Base-by-base conservation (phyloP, 2,329 filamentous ascomycete species). In the Colletotrichum zoysiae region DNA sequence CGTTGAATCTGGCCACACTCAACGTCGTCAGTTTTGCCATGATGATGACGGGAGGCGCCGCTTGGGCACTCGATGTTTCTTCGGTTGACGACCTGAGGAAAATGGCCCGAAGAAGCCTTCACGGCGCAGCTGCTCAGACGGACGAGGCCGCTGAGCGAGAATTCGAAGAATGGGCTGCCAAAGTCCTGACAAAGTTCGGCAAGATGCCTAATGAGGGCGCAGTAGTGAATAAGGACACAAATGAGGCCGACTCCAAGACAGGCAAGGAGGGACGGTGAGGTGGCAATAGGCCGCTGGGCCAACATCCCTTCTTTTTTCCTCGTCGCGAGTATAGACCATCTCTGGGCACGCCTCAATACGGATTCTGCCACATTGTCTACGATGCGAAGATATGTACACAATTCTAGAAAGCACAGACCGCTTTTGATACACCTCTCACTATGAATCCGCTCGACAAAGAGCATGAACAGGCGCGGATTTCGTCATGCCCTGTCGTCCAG, bases 1-100 rank as follows among this genome's bases (percentile, higher is more conserved):
- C 95, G 0, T 85, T 99, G 30, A 93, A 91, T 60, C 85, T 98
- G 46, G 96, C 95, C 0, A 97, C 95, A 0, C 87, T 98, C 76
- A 97, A 97, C 77, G 93, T 96, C 16, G 78, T 91, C 42, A 93
- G 91, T 76, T 88, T 96, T 61, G 91, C 87, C 0, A 90, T 97
- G 80, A 90, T 97, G 87, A 82, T 88, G 11, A 86, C 89, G 0
- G 96, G 95, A 4, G 94, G 92, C 0, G 81, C 91, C 14, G 85
- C 93, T 73, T 97, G 92, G 87, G 91, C 89, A 0, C 89, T 96
- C 72, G 92, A 98, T 79, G 88, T 98, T 46, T 90, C 90, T 78
- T 86, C 85, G 57, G 65, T 94, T 51, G 88, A 89, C 5, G 93
- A 95, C 77, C 82, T 94, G 79, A 84, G 88, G 77, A 79, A 75